Evolutionary conservation across 306 rosid genomes (phyloP).

Genomic region (Ormosia emarginata): DNA sequence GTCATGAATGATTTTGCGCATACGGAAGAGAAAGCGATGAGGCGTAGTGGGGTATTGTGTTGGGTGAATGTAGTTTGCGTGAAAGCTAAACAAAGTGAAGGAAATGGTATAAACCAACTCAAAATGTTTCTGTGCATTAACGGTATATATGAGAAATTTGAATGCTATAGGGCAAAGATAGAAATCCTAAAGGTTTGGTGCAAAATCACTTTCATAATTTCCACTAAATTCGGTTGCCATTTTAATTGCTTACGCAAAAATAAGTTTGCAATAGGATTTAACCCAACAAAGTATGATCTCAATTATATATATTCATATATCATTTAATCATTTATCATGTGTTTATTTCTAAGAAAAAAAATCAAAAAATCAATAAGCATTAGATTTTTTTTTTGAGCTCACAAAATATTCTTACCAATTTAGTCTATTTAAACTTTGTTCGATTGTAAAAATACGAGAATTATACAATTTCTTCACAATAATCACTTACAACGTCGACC

Average conservation of each 20-base stretch:
- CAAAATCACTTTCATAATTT: slow-evolving; percentile 9
- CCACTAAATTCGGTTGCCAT: background rate
- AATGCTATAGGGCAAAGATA: background rate
- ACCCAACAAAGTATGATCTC: background rate
- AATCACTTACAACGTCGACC: too few species aligned
- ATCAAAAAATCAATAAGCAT: background rate
- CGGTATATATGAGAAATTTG: background rate
- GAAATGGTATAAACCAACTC: background rate
- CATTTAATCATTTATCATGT: background rate
- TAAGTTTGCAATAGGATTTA: background rate
- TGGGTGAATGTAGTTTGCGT: slow-evolving; percentile 20
- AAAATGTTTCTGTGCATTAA: background rate
- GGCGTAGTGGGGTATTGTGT: background rate
- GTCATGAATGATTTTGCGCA: slow-evolving; percentile 19
- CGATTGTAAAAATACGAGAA: too few species aligned
- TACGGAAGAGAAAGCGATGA: slow-evolving; percentile 1
- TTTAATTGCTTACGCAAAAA: slow-evolving; percentile 16
- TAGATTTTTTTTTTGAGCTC: background rate
- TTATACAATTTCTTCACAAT: too few species aligned
- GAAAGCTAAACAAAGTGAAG: slow-evolving; percentile 15
- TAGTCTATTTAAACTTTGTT: too few species aligned
- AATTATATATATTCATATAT: background rate
- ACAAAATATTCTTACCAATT: too few species aligned
- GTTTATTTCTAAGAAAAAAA: background rate
- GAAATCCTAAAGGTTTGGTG: background rate